Conservation (phyloP, 75 land plant species). For the Cunninghamia lanceolata region DNA sequence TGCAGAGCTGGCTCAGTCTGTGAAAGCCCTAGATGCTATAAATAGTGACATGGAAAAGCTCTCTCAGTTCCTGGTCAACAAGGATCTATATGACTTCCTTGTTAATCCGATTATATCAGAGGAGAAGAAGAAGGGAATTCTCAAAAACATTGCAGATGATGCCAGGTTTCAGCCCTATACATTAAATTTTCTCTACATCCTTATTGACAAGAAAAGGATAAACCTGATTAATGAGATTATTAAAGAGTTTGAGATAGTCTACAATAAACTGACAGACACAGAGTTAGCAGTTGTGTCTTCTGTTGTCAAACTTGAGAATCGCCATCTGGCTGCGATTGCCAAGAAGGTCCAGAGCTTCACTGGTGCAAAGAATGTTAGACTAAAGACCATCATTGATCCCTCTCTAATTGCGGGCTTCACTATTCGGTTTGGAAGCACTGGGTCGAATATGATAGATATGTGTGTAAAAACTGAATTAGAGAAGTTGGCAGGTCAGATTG, state of each 20-base stretch:
- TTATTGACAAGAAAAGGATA: constrained; percentile 71
- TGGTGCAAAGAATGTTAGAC: constrained; percentile 84
- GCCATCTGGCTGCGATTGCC: constrained; percentile 86
- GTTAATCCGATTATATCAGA: constrained; percentile 46
- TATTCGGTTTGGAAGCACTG: constrained; percentile 63
- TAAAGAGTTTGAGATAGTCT: constrained; percentile 74
- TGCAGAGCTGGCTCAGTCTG: constrained; percentile 60
- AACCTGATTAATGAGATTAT: constrained; percentile 56
- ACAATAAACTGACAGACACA: constrained; percentile 73
- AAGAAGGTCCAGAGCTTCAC: constrained; percentile 80
- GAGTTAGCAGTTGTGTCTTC: constrained; percentile 83
- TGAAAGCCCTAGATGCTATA: constrained; percentile 55
- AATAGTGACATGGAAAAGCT: constrained; percentile 66
- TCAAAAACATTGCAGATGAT: constrained; percentile 45
- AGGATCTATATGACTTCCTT: constrained; percentile 49
- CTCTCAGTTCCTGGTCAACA: constrained; percentile 40
- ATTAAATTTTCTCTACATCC: constrained; percentile 65
- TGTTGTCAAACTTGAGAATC: constrained; percentile 73
- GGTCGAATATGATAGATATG: constrained; percentile 86
- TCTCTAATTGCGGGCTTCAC: constrained; percentile 90
- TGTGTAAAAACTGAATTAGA: constrained; percentile 92
- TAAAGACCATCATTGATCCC: constrained; percentile 85
- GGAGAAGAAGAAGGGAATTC: constrained; percentile 58
- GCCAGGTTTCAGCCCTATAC: constrained; percentile 49
- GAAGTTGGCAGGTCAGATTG: constrained; percentile 69